These are phyloP conservation scores for Xerocomellus chrysenteron DNA, from an alignment of 768 basidiomycete genomes.

Conservation along the genomic window DNA sequence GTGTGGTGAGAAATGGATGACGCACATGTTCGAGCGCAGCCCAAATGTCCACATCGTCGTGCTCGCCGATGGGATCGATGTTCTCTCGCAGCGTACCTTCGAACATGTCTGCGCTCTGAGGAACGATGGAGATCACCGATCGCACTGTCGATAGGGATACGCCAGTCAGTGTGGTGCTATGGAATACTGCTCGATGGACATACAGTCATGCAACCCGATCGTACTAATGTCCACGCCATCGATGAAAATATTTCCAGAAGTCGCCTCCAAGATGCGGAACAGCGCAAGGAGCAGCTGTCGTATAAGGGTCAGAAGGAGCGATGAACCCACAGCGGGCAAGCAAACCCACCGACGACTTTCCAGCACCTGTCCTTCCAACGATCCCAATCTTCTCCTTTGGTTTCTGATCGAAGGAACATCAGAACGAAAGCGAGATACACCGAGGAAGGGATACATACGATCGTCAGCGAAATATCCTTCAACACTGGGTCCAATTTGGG, in stretches of 20 bases:
- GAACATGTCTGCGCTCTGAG: conserved; percentile 72
- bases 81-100: conserved; percentile 81
- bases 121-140: conserved; percentile 83
- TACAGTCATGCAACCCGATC: conserved; percentile 65
- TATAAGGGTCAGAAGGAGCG: neutral
- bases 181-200: neutral
- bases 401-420: conserved; percentile 40
- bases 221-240: conserved; percentile 76
- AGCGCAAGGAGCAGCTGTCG: conserved; percentile 62
- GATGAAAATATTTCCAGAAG: conserved; percentile 62
- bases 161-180: neutral
- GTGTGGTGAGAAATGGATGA: neutral
- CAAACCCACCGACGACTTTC: conserved; percentile 66
- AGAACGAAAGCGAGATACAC: neutral
- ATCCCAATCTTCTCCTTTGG: conserved; percentile 87
- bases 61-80: conserved; percentile 78
- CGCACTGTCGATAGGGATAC: conserved; percentile 45
- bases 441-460: conserved; percentile 42
- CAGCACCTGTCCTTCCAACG: conserved; percentile 80
- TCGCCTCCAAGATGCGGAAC: conserved; percentile 76
- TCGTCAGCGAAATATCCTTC: conserved; percentile 66
- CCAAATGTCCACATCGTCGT: conserved; percentile 86
- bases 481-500: conserved; percentile 72
- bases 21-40: conserved; percentile 67
- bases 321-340: neutral